Base-by-base conservation (phyloP, 208 protist genomes). In the Trypanosoma lewisi region DNA sequence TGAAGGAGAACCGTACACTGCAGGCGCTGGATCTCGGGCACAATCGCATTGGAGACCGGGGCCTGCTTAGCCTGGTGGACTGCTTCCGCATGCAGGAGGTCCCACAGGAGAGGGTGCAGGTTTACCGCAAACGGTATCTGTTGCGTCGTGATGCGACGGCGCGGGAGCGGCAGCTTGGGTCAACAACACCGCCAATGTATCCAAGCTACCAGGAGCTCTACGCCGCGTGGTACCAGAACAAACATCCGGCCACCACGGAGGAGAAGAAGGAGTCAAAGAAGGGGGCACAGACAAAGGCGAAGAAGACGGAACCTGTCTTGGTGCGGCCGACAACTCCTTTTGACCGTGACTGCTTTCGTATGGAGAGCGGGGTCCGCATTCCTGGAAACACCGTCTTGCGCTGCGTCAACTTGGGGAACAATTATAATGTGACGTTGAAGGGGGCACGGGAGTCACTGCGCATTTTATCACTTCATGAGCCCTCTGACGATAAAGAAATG, bases 321-420 rank as follows among this genome's bases (percentile, higher is more conserved):
- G 33, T 67, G 12, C 78, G 83, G 27, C 85, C 83, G 21, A 75
- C 78, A 3, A 53, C 52, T 9, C 69, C 78, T 11, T 96, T 90
- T 69, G 90, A 96, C 74, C 67, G 75, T 19, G 68, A 89, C 67
- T 93, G 86, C 63, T 70, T 96, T 63, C 82, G 84, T 11, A 75
- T 89, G 63, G 68, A 60, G 11, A 51, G 64, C 54, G 25, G 56
- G 19, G 73, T 79, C 14, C 87, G 90, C 8, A 80, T 91, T 1
- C 90, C 90, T 1, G 90, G 90, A 34, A 96, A 96, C 66, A 92
- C 77, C 16, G 77, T 86, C 48, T 69, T 96, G 58, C 83, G 91
- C 73, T 77, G 86, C 58, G 72, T 96, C 12, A 89, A 89, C 57
- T 30, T 96, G 0, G 78, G 77, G 42, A 82, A 91, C 41, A 96